phyloP scores from a whole-genome alignment of 176 grass and related monocot genomes.

The Miscanthus lutarioriparius region DNA sequence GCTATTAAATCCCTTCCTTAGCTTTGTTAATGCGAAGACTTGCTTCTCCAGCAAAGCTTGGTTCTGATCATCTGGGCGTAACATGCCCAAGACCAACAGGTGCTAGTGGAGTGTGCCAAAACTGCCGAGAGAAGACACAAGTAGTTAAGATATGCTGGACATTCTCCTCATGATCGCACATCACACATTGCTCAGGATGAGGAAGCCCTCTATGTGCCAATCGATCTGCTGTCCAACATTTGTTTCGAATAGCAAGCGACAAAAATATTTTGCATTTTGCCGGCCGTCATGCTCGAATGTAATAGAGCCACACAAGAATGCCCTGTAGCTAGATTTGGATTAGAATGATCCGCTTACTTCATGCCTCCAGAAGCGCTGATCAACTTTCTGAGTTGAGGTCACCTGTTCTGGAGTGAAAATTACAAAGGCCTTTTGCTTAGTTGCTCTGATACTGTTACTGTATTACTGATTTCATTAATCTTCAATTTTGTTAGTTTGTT shows the following conservation, averaged over 20 bases:
- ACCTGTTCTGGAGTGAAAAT: background rate
- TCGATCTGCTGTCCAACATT: too few species aligned
- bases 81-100: background rate
- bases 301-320: too few species aligned
- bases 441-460: background rate
- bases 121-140: background rate
- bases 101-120: background rate
- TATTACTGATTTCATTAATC: background rate
- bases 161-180: background rate
- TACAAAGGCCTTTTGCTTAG: background rate
- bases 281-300: too few species aligned
- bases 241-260: too few species aligned
- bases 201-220: too few species aligned
- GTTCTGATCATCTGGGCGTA: background rate
- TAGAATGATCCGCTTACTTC: too few species aligned
- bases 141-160: background rate
- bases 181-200: too few species aligned
- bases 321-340: too few species aligned
- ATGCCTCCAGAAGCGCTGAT: too few species aligned
- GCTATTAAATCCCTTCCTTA: background rate
- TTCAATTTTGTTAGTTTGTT: conserved; percentile 12
- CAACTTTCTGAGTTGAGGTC: too few species aligned
- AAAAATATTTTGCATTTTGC: too few species aligned
- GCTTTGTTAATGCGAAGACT: background rate
- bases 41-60: background rate